Evolutionary conservation across 345 rosid genomes (phyloP), one percentile per base, ranked within the genome.

Genomic region (Sisymbrium irio): DNA sequence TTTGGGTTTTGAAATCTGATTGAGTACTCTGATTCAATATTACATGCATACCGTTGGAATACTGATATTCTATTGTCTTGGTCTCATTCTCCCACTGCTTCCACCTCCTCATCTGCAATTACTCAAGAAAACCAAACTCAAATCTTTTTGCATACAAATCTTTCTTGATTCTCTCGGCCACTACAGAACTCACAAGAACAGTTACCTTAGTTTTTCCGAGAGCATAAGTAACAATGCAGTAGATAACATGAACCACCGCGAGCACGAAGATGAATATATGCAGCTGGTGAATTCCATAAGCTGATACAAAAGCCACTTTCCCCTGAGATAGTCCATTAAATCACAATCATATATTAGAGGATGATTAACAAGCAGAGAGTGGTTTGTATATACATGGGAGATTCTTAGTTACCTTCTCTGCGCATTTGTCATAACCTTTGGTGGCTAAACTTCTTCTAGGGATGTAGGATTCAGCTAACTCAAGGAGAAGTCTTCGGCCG

Each of bases 61-160:
- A 92, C 41, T 89, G 93, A 71, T 92, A 92, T 71, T 85, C 97
- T 13, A 85, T 74, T 4, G 99, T 89, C 81, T 69, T 80, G 13
- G 97, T 96, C 64, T 92, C 99, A 54, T 79, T 65, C 67, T 96
- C 99, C 99, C 99, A 96, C 2, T 66, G 57, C 81, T 87, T 88
- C 99, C 99, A 96, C 12, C 73, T 83, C 22, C 87, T 87, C 95
- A 90, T 96, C 99, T 96, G 8, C 71, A 65, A 15, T 30, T 30
- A 69, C 11, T 59, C 54, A 25, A 44, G n/a, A 5, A 72, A 40
- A 9, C 18, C 9, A 37, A 40, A n/a, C 7, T 40, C 15, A 67
- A 50, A 60, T 19, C 56, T 39, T 35, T 25, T 22, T 65, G 22
- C 69, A 50, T 11, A 67, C 19, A 50, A 49, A 1, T 25, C 11